These are phyloP conservation scores for Martiniozyma asiatica DNA, from an alignment of 1,139 yeast genomes.

Conservation along the genomic window DNA sequence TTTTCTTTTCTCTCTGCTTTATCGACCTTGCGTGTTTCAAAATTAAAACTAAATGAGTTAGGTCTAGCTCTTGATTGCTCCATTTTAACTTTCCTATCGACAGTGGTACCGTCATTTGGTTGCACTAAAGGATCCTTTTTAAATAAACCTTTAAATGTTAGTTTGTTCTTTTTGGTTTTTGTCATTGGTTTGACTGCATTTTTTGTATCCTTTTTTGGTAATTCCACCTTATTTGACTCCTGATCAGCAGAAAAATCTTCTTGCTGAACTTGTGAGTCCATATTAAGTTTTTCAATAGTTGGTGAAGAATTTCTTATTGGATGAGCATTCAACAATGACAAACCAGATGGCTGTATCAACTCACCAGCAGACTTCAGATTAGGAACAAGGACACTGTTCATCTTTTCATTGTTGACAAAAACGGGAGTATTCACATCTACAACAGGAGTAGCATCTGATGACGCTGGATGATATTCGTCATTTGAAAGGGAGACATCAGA, in stretches of 20 bases:
- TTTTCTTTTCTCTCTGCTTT: constrained; percentile 16
- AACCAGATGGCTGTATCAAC: constrained; percentile 3
- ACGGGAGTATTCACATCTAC: constrained; percentile 1
- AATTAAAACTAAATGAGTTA: constrained; percentile 8
- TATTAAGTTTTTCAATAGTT: constrained; percentile 7
- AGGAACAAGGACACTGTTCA: too few relatives aligned
- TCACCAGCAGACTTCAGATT: not conserved
- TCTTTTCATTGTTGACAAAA: too few relatives aligned
- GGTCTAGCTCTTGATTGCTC: constrained; percentile 7
- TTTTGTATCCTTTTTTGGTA: not conserved
- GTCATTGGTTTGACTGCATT: constrained; percentile 5
- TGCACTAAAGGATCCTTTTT: constrained; percentile 5
- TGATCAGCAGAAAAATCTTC: constrained; percentile 3
- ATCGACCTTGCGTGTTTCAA: not conserved
- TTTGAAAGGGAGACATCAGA: too few relatives aligned
- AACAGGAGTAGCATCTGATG: constrained; percentile 3
- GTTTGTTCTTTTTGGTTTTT: too few relatives aligned
- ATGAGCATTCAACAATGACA: constrained; percentile 7
- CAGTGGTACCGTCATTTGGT: constrained; percentile 1
- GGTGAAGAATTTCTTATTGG: constrained; percentile 11
- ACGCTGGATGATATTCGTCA: too few relatives aligned
- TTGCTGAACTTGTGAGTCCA: constrained; percentile 4
- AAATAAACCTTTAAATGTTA: constrained; percentile 21
- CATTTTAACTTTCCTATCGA: too few relatives aligned
- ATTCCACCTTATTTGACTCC: not conserved